phyloP scores from a whole-genome alignment of 768 basidiomycete species.

The Paxillus involutus region DNA sequence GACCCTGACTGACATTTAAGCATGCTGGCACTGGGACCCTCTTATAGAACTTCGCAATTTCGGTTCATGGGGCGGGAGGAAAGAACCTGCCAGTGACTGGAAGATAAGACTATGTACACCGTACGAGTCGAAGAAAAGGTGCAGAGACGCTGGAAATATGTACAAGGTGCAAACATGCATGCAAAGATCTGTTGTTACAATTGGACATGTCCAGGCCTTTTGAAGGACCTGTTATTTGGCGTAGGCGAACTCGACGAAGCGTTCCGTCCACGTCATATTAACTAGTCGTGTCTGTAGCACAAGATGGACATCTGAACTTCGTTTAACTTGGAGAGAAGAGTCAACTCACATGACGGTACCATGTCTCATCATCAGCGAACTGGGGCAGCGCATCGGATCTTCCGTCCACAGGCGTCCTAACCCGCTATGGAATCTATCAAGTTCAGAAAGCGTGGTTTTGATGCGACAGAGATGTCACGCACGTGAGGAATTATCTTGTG shows the following conservation, averaged over 20 bases:
- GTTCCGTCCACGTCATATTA: constrained; percentile 25
- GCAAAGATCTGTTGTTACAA: background rate
- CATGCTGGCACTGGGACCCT: too few relatives aligned
- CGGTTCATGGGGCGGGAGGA: too few relatives aligned
- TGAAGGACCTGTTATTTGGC: constrained; percentile 2
- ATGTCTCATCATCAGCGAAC: constrained; percentile 33
- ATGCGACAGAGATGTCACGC: constrained; percentile 11
- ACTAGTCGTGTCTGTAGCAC: constrained; percentile 15
- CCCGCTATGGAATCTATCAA: constrained; percentile 28
- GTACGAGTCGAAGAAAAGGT: too few relatives aligned
- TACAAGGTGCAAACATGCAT: too few relatives aligned
- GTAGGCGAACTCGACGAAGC: constrained; percentile 23
- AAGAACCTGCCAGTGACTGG: too few relatives aligned
- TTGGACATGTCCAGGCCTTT: background rate
- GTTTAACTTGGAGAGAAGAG: background rate
- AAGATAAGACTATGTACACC: too few relatives aligned
- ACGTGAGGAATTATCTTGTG: constrained; percentile 43
- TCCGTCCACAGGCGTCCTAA: constrained; percentile 27
- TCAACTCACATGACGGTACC: constrained; percentile 32
- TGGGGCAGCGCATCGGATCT: constrained; percentile 29
- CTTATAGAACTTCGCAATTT: too few relatives aligned
- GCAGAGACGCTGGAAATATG: too few relatives aligned
- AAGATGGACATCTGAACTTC: background rate
- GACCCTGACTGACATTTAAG: too few relatives aligned
- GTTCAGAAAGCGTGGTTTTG: background rate